Conservation (phyloP, 2,329 filamentous ascomycete genomes). For the Venturiaceae sp. region DNA sequence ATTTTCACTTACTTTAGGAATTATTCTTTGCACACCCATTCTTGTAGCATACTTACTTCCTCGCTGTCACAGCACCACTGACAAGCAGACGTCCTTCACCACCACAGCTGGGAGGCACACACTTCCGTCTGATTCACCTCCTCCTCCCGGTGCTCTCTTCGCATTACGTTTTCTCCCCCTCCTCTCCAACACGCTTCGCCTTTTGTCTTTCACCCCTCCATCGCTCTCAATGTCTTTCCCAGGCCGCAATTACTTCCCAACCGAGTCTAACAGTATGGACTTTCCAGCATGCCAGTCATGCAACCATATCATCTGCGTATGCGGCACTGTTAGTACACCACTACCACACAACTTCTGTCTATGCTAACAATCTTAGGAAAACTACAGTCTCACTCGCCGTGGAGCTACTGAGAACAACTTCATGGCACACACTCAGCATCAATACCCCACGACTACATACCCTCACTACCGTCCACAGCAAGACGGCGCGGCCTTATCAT, state of each 20-base stretch:
- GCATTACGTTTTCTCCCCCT: neutral
- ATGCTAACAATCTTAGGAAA: too few species aligned
- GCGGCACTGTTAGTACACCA: too few species aligned
- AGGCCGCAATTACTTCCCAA: too few species aligned
- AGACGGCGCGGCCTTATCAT: too few species aligned
- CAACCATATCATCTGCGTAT: too few species aligned
- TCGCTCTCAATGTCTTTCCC: too few species aligned
- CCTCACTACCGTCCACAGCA: neutral
- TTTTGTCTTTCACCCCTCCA: neutral
- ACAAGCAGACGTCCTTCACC: neutral
- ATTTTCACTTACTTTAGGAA: neutral
- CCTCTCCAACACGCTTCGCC: neutral
- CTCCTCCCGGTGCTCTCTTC: neutral
- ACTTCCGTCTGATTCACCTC: neutral
- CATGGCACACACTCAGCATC: too few species aligned
- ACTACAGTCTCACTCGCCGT: too few species aligned
- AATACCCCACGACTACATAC: neutral
- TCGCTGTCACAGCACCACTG: neutral
- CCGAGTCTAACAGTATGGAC: too few species aligned
- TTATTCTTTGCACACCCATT: neutral
- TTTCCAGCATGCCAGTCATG: too few species aligned
- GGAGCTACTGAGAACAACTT: too few species aligned
- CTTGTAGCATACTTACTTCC: neutral
- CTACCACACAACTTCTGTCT: too few species aligned
- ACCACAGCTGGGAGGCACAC: neutral